These are phyloP conservation scores for Sporothrix schenckii DNA, from an alignment of 2,329 filamentous ascomycete species.

Conservation along the genomic window DNA sequence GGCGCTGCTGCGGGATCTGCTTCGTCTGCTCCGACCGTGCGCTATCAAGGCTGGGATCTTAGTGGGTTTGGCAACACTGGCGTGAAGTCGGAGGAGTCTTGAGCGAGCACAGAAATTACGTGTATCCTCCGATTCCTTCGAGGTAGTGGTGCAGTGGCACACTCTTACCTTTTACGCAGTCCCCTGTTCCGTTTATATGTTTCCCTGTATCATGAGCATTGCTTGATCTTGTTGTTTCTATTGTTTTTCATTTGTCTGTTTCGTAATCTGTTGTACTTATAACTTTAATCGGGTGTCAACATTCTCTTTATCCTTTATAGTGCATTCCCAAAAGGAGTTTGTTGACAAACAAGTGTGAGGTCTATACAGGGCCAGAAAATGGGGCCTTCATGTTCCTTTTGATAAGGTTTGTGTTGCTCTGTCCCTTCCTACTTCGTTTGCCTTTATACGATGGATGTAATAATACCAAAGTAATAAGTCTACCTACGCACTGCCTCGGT, in stretches of 20 bases:
- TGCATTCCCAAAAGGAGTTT: background rate
- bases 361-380: background rate
- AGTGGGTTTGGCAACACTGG: slow-evolving; percentile 49
- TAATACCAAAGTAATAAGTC: slow-evolving; percentile 7
- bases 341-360: background rate
- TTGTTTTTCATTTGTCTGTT: background rate
- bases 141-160: no score
- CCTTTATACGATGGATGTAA: background rate
- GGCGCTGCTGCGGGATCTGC: background rate
- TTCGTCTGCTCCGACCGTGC: slow-evolving; percentile 37
- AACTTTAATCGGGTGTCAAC: background rate
- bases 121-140: background rate
- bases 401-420: background rate
- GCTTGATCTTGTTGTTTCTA: background rate
- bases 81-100: slow-evolving; percentile 43
- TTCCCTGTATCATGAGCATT: background rate
- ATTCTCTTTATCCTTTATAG: background rate
- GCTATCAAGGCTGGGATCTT: slow-evolving; percentile 48
- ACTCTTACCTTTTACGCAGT: background rate
- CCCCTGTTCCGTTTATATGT: background rate
- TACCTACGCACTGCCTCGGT: background rate
- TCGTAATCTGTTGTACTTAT: background rate
- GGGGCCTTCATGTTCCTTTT: background rate
- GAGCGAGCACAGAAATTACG: background rate
- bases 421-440: background rate